A percentile compares a stretch with the other conserved stretches of the same genome.
Evolutionary conservation across 306 rosid species (phyloP).

Genomic region (Neltuma alba): DNA sequence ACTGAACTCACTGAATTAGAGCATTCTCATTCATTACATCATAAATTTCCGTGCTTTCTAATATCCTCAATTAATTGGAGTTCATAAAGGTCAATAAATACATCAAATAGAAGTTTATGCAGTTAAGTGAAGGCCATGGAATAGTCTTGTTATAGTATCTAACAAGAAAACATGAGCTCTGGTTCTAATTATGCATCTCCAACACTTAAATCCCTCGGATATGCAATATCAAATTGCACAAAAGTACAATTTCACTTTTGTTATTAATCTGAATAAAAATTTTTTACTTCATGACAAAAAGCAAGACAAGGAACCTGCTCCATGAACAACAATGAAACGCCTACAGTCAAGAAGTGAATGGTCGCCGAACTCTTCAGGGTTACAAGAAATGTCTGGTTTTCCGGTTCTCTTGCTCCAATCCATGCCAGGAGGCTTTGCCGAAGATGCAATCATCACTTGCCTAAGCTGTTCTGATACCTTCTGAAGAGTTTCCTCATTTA

Average conservation of each 20-base stretch:
- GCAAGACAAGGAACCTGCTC: slow-evolving; percentile 75
- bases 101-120: not conserved
- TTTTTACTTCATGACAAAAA: slow-evolving; percentile 10
- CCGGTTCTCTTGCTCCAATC: slow-evolving; percentile 93
- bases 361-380: slow-evolving; percentile 54
- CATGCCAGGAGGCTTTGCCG: slow-evolving; percentile 73
- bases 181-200: not conserved
- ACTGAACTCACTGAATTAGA: not conserved
- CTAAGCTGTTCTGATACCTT: slow-evolving; percentile 78
- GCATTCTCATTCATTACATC: not conserved
- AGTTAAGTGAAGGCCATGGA: not conserved
- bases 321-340: slow-evolving; percentile 85
- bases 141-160: not conserved
- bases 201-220: slow-evolving; percentile 3
- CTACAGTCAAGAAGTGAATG: slow-evolving; percentile 42
- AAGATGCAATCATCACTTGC: slow-evolving; percentile 60
- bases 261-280: not conserved
- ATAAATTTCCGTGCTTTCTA: not conserved
- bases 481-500: slow-evolving; percentile 71
- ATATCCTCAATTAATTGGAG: not conserved
- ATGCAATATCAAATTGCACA: not conserved
- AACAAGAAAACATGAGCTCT: not conserved
- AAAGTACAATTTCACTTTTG: not conserved
- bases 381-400: slow-evolving; percentile 48
- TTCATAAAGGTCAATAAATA: not conserved